These are phyloP conservation scores for Exobasidium cylindrosporum DNA, from an alignment of 1,284 basidiomycete genomes.

Conservation along the genomic window DNA sequence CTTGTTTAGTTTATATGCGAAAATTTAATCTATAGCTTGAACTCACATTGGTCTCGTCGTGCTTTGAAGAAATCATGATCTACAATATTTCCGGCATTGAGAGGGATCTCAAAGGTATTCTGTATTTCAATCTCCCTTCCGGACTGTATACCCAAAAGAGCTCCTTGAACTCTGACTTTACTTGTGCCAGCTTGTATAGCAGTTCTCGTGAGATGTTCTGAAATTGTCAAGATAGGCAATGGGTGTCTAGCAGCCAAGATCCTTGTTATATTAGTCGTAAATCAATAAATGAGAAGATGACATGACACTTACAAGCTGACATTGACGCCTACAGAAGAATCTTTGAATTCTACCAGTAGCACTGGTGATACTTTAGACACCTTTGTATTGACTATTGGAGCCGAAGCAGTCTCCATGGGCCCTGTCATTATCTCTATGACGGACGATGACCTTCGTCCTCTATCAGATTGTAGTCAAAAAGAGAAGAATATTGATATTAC, in stretches of 20 bases:
- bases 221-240: slow-evolving; percentile 91
- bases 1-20: no score
- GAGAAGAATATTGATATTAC: slow-evolving; percentile 19
- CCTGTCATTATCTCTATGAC: not conserved
- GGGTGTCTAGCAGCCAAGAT: slow-evolving; percentile 72
- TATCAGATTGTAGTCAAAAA: no score
- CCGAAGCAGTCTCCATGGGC: not conserved
- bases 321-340: slow-evolving; percentile 25
- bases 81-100: slow-evolving; percentile 20
- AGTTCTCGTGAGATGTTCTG: slow-evolving; percentile 84
- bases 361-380: slow-evolving; percentile 27
- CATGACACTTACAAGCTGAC: slow-evolving; percentile 26
- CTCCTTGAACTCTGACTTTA: slow-evolving; percentile 68
- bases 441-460: no score
- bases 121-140: slow-evolving; percentile 93
- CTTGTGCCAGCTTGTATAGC: slow-evolving; percentile 62
- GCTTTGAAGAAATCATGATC: slow-evolving; percentile 67
- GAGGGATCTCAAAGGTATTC: slow-evolving; percentile 85
- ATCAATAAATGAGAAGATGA: no score
- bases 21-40: no score
- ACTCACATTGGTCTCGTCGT: slow-evolving; percentile 82
- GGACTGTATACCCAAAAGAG: slow-evolving; percentile 86
- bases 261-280: no score
- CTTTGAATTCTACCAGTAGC: slow-evolving; percentile 24
- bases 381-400: slow-evolving; percentile 5